Evolutionary conservation across 192 early-diverging fungal genomes (phyloP).

Genomic region (Blastocladiella britannica): DNA sequence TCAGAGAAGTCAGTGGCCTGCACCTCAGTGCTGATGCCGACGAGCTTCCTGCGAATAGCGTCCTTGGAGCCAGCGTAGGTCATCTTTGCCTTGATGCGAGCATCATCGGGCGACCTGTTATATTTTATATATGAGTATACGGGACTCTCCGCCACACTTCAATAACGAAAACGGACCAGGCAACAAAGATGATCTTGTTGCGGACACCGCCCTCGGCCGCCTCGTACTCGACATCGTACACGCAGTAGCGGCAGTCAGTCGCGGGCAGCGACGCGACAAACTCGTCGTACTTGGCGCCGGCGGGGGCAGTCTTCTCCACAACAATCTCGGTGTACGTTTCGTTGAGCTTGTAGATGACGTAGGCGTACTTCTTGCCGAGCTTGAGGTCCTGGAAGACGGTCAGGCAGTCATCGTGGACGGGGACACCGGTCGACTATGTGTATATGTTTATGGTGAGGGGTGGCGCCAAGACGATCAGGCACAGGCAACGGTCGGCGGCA

Average conservation of each 20-base stretch:
- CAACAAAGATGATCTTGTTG: slow-evolving; percentile 69
- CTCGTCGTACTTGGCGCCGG: slow-evolving; percentile 30
- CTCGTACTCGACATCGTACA: slow-evolving; percentile 70
- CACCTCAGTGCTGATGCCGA: slow-evolving; percentile 50
- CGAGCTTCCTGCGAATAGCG: slow-evolving; percentile 45
- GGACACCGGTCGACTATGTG: slow-evolving; percentile 66
- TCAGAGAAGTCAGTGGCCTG: slow-evolving; percentile 71
- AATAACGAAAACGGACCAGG: slow-evolving; percentile 36
- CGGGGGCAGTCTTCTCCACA: slow-evolving; percentile 31
- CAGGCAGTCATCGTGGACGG: slow-evolving; percentile 36
- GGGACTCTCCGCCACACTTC: not conserved
- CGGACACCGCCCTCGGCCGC: slow-evolving; percentile 40
- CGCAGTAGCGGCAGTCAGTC: slow-evolving; percentile 57
- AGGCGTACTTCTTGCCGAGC: slow-evolving; percentile 47
- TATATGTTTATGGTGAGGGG: too few relatives aligned
- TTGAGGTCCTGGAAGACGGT: slow-evolving; percentile 49
- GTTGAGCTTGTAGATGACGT: slow-evolving; percentile 63
- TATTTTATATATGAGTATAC: not conserved
- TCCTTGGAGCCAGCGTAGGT: slow-evolving; percentile 71
- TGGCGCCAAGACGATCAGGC: too few relatives aligned
- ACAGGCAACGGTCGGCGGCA: too few relatives aligned
- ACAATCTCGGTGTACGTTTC: slow-evolving; percentile 43
- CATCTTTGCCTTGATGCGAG: slow-evolving; percentile 70
- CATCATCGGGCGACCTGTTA: slow-evolving; percentile 50
- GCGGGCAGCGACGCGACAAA: slow-evolving; percentile 45